Conservation (phyloP, 306 rosid genomes). For the Castanea mollissima region DNA sequence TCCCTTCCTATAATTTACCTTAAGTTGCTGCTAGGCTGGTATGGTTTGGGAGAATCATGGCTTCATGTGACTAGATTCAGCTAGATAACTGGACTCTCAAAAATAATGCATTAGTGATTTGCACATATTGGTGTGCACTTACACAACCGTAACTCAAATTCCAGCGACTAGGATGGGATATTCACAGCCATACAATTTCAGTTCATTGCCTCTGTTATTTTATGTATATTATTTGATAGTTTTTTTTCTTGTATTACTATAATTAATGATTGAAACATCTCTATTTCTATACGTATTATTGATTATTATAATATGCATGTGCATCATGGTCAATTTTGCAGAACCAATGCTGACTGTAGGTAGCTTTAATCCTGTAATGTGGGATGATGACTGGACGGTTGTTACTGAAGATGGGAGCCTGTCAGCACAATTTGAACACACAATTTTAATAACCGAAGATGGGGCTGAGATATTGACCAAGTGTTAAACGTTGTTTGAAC, state of each 20-base stretch:
- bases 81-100: neutral
- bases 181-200: neutral
- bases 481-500: constrained; percentile 41
- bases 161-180: neutral
- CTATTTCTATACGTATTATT: neutral
- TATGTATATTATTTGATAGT: constrained; percentile 10
- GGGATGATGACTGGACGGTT: constrained; percentile 94
- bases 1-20: neutral
- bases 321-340: constrained; percentile 23
- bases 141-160: neutral
- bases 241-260: neutral
- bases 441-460: constrained; percentile 66
- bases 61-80: neutral
- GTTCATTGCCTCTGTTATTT: neutral
- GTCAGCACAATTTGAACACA: constrained; percentile 96
- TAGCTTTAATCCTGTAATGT: constrained; percentile 74
- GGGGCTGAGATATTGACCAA: constrained; percentile 86
- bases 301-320: neutral
- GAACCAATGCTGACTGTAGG: constrained; percentile 95
- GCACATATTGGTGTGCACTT: neutral
- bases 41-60: neutral
- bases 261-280: neutral
- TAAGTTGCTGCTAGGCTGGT: neutral
- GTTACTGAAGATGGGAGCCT: constrained; percentile 88
- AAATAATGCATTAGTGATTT: neutral